Evolutionary conservation across 257 asterid genomes (phyloP).

Genomic region (Capsicum chinense): DNA sequence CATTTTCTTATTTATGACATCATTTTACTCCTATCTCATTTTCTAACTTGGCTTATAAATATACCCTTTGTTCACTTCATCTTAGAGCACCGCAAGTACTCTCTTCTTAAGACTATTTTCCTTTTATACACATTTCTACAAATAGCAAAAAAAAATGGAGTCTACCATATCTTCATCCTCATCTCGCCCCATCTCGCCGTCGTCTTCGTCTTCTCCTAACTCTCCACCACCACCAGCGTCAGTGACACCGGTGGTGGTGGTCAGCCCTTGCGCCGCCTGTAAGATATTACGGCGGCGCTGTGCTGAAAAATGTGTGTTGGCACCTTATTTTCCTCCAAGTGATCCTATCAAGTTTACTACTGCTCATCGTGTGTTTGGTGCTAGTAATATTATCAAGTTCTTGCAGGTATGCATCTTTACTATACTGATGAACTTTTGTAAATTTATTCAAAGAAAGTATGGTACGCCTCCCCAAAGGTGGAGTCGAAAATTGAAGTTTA

Average conservation of each 20-base stretch:
- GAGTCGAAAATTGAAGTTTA: background rate
- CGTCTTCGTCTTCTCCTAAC: slow-evolving; percentile 30
- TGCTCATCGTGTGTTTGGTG: slow-evolving; percentile 91
- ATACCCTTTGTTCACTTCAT: background rate
- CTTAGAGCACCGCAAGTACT: background rate
- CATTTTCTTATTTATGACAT: slow-evolving; percentile 27
- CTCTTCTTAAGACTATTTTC: background rate
- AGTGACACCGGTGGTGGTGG: slow-evolving; percentile 34
- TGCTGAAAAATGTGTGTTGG: slow-evolving; percentile 73
- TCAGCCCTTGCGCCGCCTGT: slow-evolving; percentile 86
- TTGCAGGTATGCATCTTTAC: slow-evolving; percentile 61
- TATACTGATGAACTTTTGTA: background rate
- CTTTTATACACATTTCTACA: background rate
- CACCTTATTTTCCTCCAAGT: slow-evolving; percentile 79
- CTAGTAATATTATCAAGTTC: slow-evolving; percentile 86
- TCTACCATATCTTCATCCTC: slow-evolving; percentile 39
- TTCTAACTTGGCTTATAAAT: slow-evolving; percentile 33
- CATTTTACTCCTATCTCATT: background rate
- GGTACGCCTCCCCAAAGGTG: fast-evolving
- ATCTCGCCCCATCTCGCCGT: slow-evolving; percentile 43
- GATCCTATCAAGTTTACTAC: slow-evolving; percentile 79
- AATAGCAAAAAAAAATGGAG: background rate
- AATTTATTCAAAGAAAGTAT: background rate
- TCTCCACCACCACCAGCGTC: slow-evolving; percentile 37
- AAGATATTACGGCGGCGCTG: slow-evolving; percentile 70